A percentile compares a stretch with the other conserved stretches of the same genome.
phyloP scores from a whole-genome alignment of 2,329 filamentous ascomycete species.

The Bipolaris bicolor region DNA sequence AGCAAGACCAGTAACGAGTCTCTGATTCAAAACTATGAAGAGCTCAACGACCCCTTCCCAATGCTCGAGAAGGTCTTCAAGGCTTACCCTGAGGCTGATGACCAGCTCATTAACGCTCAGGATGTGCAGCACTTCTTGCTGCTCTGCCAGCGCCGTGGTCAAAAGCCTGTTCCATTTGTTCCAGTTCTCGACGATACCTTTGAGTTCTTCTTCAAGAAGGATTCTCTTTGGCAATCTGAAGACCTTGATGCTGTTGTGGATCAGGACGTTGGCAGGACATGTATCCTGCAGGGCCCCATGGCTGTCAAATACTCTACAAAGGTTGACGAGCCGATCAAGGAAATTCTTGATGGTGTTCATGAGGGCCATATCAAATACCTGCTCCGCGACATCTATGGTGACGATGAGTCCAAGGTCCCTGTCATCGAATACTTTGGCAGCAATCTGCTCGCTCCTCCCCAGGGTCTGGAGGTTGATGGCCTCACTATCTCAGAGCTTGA shows the following conservation, averaged over 20 bases:
- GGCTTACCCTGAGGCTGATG: slow-evolving; percentile 83
- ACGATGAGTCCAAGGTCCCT: slow-evolving; percentile 76
- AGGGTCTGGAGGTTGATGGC: slow-evolving; percentile 75
- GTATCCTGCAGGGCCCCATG: slow-evolving; percentile 94
- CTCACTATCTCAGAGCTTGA: slow-evolving; percentile 81
- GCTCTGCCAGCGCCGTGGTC: slow-evolving; percentile 86
- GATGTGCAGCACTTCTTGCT: slow-evolving; percentile 97
- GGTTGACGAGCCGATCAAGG: slow-evolving; percentile 91
- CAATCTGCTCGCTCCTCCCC: slow-evolving; percentile 74
- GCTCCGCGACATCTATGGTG: slow-evolving; percentile 78
- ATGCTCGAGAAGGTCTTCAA: slow-evolving; percentile 79
- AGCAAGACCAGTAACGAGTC: slow-evolving; percentile 78
- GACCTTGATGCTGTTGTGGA: slow-evolving; percentile 94
- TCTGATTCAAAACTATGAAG: slow-evolving; percentile 85
- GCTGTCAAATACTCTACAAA: slow-evolving; percentile 88
- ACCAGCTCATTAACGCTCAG: slow-evolving; percentile 95
- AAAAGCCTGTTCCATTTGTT: slow-evolving; percentile 97
- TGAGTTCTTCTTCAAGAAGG: slow-evolving; percentile 99
- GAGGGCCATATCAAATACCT: slow-evolving; percentile 82
- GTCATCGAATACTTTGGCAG: slow-evolving; percentile 95
- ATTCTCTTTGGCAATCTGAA: slow-evolving; percentile 98
- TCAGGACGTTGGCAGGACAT: slow-evolving; percentile 94
- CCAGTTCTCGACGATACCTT: slow-evolving; percentile 96
- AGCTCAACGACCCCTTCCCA: slow-evolving; percentile 81
- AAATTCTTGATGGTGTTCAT: slow-evolving; percentile 92